Conservation (phyloP, 2,329 filamentous ascomycete species). For the Trichoderma cornu-damae region DNA sequence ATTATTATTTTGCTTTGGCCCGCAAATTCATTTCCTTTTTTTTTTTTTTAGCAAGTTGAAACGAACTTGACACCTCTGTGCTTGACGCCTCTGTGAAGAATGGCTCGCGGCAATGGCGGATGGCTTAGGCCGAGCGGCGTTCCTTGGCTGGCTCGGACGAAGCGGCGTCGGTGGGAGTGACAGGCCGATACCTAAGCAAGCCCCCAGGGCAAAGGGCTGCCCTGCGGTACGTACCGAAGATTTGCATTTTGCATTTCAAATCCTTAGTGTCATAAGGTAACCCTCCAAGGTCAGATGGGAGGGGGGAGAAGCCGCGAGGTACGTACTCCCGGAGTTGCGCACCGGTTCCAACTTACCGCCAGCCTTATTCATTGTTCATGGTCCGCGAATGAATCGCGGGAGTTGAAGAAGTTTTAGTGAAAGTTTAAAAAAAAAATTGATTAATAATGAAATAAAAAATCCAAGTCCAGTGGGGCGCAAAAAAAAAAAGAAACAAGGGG, state of each 20-base stretch:
- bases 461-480: not conserved
- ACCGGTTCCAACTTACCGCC: not conserved
- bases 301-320: not conserved
- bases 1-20: too few relatives aligned
- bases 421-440: not conserved
- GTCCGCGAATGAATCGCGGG: too few relatives aligned
- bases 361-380: slow-evolving; percentile 2
- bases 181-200: slow-evolving; percentile 12
- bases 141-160: slow-evolving; percentile 9
- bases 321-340: not conserved
- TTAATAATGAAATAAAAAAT: not conserved
- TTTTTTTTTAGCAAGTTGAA: not conserved
- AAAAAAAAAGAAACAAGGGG: not conserved
- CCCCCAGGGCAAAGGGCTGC: not conserved
- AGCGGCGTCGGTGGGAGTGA: slow-evolving; percentile 8
- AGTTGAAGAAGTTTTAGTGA: too few relatives aligned
- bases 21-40: too few relatives aligned
- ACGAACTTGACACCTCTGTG: not conserved
- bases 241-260: slow-evolving; percentile 17
- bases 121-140: slow-evolving; percentile 4
- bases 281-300: not conserved
- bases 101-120: slow-evolving; percentile 14
- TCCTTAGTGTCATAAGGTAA: not conserved
- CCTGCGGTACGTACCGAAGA: not conserved
- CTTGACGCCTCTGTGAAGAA: slow-evolving; percentile 1